Percentiles rank a stretch among this genome's conserved stretches.
Evolutionary conservation across 345 rosid genomes (phyloP).

Genomic region (Eucalyptus brandiana): DNA sequence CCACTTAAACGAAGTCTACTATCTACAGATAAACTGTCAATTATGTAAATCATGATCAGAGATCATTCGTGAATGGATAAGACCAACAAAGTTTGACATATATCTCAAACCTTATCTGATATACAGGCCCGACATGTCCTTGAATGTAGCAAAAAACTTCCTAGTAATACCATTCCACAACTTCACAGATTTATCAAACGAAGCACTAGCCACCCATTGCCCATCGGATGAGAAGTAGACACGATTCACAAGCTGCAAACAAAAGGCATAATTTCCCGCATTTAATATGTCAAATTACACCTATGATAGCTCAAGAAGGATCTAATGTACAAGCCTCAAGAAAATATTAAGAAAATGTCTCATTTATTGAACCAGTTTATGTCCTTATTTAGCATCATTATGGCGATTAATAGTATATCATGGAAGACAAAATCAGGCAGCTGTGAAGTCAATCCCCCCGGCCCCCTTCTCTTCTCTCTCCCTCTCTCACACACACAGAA

Average conservation of each 20-base stretch:
- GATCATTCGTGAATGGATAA: not conserved
- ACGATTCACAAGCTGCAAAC: constrained; percentile 78
- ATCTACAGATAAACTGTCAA: constrained; percentile 87
- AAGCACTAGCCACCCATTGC: constrained; percentile 94
- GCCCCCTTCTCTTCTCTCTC: not conserved
- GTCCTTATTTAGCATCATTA: not conserved
- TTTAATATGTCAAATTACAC: not conserved
- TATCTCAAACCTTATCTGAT: constrained; percentile 59
- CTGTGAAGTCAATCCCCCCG: not conserved
- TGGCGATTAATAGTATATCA: not conserved
- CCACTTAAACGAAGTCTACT: constrained; percentile 91
- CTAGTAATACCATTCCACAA: constrained; percentile 91
- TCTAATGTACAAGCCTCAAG: not conserved
- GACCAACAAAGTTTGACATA: not conserved
- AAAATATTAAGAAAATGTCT: not conserved
- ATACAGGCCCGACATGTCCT: constrained; percentile 95
- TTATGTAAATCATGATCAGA: not conserved
- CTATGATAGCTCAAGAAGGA: not conserved
- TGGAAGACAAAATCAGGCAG: not conserved
- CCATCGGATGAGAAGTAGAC: constrained; percentile 95
- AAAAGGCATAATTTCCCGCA: not conserved
- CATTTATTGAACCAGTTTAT: not conserved
- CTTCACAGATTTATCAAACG: constrained; percentile 87
- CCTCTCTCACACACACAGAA: not conserved
- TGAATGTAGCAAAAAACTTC: constrained; percentile 65